Evolutionary conservation across 441 rosid species (phyloP).

Genomic region (Monsonia emarginata): DNA sequence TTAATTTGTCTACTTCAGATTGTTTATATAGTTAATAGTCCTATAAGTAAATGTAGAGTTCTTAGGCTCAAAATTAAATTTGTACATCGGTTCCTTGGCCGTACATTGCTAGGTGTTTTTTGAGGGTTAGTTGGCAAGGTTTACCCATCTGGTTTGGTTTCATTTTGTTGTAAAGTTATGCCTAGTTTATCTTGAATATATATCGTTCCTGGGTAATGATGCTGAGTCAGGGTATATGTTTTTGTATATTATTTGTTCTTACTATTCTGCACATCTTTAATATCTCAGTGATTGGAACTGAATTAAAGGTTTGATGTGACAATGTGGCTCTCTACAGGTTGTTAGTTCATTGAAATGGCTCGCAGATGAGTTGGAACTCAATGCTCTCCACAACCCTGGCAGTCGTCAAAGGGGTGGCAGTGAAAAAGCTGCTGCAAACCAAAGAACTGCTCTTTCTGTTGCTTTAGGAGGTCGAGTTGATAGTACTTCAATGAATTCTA

Average conservation of each 20-base stretch:
- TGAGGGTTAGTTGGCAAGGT: background rate
- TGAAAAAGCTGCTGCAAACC: slow-evolving; percentile 84
- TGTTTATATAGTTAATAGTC: background rate
- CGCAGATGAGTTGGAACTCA: slow-evolving; percentile 96
- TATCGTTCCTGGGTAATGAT: background rate
- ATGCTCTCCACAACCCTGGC: slow-evolving; percentile 87
- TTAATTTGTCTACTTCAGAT: background rate
- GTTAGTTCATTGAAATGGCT: slow-evolving; percentile 99
- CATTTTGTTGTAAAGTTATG: background rate
- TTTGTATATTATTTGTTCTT: background rate
- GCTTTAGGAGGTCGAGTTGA: slow-evolving; percentile 94
- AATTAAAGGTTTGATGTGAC: slow-evolving; percentile 12
- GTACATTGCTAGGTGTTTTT: background rate
- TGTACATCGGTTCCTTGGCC: background rate
- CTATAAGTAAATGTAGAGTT: background rate
- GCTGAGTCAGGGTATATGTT: slow-evolving; percentile 5
- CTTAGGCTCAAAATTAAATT: background rate
- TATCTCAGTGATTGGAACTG: slow-evolving; percentile 5
- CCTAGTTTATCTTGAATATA: background rate
- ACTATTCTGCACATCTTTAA: background rate
- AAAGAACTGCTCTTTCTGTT: slow-evolving; percentile 82
- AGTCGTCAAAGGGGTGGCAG: slow-evolving; percentile 86
- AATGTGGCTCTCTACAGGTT: slow-evolving; percentile 41
- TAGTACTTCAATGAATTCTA: slow-evolving; percentile 69
- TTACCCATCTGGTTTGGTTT: background rate